A percentile compares a stretch with the other conserved stretches of the same genome.
These are phyloP conservation scores for Lentinula boryana DNA, from an alignment of 768 basidiomycete species.

Conservation along the genomic window DNA sequence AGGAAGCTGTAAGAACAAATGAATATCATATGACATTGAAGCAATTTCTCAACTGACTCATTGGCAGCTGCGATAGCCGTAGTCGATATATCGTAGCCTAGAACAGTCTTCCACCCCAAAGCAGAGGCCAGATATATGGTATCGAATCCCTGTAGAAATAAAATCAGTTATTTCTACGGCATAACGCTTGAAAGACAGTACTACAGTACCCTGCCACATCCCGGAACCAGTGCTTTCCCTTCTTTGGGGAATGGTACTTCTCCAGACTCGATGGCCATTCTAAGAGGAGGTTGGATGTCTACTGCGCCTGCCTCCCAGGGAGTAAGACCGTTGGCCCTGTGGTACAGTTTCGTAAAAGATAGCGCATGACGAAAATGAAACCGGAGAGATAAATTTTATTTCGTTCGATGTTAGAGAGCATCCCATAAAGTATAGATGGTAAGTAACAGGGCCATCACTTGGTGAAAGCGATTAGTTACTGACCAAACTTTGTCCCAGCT, in stretches of 20 bases:
- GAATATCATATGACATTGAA: background rate
- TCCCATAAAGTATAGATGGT: background rate
- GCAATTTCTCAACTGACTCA: constrained; percentile 23
- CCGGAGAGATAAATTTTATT: too few species aligned
- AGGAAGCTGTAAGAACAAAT: background rate
- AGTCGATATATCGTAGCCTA: constrained; percentile 52
- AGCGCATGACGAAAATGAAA: too few species aligned
- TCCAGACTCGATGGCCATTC: constrained; percentile 41
- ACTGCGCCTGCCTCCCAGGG: constrained; percentile 56
- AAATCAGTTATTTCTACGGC: background rate
- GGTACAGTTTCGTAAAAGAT: background rate
- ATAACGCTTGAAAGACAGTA: background rate
- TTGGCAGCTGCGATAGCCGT: constrained; percentile 46
- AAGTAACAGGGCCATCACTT: background rate
- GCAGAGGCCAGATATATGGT: constrained; percentile 44
- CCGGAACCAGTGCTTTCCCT: constrained; percentile 45
- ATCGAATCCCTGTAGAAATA: constrained; percentile 48
- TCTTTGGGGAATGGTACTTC: constrained; percentile 34
- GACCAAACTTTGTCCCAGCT: constrained; percentile 25
- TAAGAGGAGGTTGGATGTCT: constrained; percentile 45
- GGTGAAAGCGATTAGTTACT: background rate
- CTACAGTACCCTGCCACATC: constrained; percentile 43
- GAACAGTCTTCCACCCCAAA: constrained; percentile 35
- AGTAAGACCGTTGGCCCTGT: constrained; percentile 25
- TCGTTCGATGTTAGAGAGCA: too few species aligned